Evolutionary conservation across 257 asterid genomes (phyloP).

Genomic region (Lantana camara): DNA sequence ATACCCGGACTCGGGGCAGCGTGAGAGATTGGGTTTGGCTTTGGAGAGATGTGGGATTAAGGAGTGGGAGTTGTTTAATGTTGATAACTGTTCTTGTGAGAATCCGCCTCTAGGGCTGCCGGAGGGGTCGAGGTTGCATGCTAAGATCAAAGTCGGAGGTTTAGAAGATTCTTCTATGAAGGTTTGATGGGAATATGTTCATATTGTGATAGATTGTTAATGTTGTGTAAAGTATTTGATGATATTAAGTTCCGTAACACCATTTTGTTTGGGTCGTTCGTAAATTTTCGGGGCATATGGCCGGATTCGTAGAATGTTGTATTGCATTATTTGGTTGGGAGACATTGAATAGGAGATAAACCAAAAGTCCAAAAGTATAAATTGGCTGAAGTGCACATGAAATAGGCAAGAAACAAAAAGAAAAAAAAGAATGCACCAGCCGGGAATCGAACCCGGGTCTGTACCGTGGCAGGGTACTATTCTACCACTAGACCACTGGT

Average conservation of each 20-base stretch:
- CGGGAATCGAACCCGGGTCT: constrained; percentile 80
- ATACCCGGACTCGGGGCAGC: constrained; percentile 52
- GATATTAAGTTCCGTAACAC: too few relatives aligned
- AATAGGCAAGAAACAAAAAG: neutral
- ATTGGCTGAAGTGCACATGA: too few relatives aligned
- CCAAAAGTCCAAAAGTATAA: too few relatives aligned
- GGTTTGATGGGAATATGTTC: constrained; percentile 15
- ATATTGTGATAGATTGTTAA: too few relatives aligned
- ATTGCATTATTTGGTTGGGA: too few relatives aligned
- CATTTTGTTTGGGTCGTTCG: too few relatives aligned
- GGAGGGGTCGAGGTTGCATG: constrained; percentile 68
- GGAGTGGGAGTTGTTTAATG: constrained; percentile 84
- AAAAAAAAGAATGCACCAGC: constrained; percentile 52
- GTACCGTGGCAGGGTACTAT: constrained; percentile 79
- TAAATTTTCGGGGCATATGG: neutral
- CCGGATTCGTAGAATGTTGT: too few relatives aligned
- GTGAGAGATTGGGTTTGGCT: constrained; percentile 50
- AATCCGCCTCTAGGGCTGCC: constrained; percentile 81
- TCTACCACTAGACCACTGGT: constrained; percentile 66
- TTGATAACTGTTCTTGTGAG: constrained; percentile 73
- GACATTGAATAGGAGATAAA: too few relatives aligned
- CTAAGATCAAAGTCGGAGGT: constrained; percentile 41
- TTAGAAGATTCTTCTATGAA: constrained; percentile 26
- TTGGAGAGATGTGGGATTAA: constrained; percentile 69
- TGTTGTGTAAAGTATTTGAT: too few relatives aligned